These are phyloP conservation scores for Filobasidium floriforme DNA, from an alignment of 768 basidiomycete species.

Conservation along the genomic window DNA sequence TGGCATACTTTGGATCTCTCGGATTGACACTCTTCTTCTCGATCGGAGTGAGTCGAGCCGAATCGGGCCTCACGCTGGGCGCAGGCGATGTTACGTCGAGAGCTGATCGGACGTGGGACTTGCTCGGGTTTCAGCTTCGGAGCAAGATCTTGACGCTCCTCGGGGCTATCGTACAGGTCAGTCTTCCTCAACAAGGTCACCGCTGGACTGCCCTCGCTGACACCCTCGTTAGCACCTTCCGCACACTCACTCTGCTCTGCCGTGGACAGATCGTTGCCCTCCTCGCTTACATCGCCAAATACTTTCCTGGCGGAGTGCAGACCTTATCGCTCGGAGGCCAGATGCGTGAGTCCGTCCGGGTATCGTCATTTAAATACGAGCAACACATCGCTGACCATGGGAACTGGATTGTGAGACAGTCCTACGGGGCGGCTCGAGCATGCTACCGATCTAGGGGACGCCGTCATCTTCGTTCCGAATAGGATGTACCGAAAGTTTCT, in stretches of 20 bases:
- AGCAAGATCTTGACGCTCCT: constrained; percentile 82
- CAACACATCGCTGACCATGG: background rate
- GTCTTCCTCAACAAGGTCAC: too few relatives aligned
- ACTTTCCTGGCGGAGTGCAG: constrained; percentile 73
- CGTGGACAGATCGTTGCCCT: constrained; percentile 63
- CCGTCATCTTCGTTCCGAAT: too few relatives aligned
- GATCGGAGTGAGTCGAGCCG: constrained; percentile 73
- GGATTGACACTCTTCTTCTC: constrained; percentile 86
- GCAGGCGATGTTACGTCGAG: too few relatives aligned
- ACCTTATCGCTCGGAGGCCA: constrained; percentile 44
- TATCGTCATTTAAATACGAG: background rate
- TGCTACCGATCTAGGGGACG: constrained; percentile 2
- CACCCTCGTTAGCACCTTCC: too few relatives aligned
- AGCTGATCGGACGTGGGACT: too few relatives aligned
- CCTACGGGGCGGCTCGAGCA: background rate
- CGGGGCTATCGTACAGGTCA: constrained; percentile 70
- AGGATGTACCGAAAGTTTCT: too few relatives aligned
- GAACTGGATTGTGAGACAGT: background rate
- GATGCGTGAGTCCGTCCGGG: constrained; percentile 48
- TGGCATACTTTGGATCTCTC: constrained; percentile 73
- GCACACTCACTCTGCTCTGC: too few relatives aligned
- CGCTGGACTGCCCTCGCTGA: too few relatives aligned
- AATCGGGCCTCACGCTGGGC: too few relatives aligned
- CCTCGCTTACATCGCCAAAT: constrained; percentile 80
- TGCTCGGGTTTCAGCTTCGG: constrained; percentile 53